A percentile compares a stretch with the other conserved stretches of the same genome.
Conservation (phyloP, 2,329 filamentous ascomycete genomes). For the Microdochium nivale region DNA sequence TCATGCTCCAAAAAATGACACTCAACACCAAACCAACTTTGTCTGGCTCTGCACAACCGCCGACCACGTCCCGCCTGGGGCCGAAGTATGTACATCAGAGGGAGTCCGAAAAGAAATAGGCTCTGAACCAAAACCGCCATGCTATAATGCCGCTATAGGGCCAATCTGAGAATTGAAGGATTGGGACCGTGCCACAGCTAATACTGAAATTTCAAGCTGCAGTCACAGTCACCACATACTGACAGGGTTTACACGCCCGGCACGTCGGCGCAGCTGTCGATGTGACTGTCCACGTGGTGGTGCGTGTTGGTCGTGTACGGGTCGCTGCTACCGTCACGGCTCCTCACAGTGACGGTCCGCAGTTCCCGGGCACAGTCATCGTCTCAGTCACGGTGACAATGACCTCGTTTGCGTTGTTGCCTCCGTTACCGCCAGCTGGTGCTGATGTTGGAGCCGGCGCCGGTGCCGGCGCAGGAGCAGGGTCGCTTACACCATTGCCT, state of each 20-base stretch:
- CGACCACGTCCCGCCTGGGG: background rate
- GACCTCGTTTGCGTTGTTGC: slow-evolving; percentile 5
- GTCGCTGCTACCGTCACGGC: background rate
- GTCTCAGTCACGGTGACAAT: slow-evolving; percentile 17
- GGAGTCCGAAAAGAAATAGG: background rate
- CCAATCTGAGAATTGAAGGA: background rate
- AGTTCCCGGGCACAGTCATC: slow-evolving; percentile 14
- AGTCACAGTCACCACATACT: background rate
- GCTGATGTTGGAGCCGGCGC: slow-evolving; percentile 5
- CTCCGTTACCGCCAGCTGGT: slow-evolving; percentile 2
- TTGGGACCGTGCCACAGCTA: background rate
- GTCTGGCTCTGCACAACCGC: background rate
- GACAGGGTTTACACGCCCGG: background rate
- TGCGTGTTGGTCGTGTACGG: background rate
- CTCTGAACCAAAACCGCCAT: background rate
- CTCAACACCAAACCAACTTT: background rate
- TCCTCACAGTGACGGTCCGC: slow-evolving; percentile 14
- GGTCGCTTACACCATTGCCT: background rate
- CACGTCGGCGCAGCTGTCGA: background rate
- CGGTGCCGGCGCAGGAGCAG: slow-evolving; percentile 1
- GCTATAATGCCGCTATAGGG: background rate
- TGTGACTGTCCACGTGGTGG: background rate
- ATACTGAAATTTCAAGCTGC: background rate
- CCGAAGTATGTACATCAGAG: background rate
- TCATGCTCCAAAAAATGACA: background rate